Percentiles rank a stretch among this genome's conserved stretches.
Conservation (phyloP, 306 rosid genomes). For the Calophaca sinica region DNA sequence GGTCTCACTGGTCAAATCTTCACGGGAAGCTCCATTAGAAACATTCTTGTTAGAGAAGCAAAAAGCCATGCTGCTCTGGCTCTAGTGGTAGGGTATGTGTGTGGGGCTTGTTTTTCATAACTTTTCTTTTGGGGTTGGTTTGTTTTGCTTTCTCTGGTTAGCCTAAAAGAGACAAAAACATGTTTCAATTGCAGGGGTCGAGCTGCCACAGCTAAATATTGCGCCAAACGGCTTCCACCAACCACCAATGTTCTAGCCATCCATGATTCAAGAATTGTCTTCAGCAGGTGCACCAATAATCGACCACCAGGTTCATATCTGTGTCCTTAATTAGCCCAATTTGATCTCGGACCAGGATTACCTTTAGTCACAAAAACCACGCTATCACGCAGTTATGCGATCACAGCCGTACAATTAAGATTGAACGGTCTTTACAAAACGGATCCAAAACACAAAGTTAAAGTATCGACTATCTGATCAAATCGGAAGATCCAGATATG, state of each 20-base stretch:
- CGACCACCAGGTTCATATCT: slow-evolving; percentile 73
- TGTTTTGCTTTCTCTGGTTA: slow-evolving; percentile 41
- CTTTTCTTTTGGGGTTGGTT: slow-evolving; percentile 20
- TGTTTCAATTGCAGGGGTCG: slow-evolving; percentile 59
- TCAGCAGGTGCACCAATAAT: slow-evolving; percentile 64
- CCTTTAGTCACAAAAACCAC: too few relatives aligned
- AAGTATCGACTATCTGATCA: too few relatives aligned
- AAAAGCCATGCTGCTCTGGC: slow-evolving; percentile 66
- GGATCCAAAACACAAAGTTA: too few relatives aligned
- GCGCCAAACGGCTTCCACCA: slow-evolving; percentile 67
- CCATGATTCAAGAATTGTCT: slow-evolving; percentile 71
- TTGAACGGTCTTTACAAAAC: too few relatives aligned
- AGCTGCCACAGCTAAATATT: slow-evolving; percentile 72
- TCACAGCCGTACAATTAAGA: too few relatives aligned
- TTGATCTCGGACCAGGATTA: too few relatives aligned
- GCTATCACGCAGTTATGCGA: too few relatives aligned
- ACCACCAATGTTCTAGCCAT: slow-evolving; percentile 75
- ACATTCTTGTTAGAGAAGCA: slow-evolving; percentile 75
- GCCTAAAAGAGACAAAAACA: slow-evolving; percentile 40
- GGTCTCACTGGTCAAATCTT: slow-evolving; percentile 64
- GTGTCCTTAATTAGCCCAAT: slow-evolving; percentile 29
- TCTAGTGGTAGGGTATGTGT: slow-evolving; percentile 79
- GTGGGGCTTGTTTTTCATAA: slow-evolving; percentile 32
- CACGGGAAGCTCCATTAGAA: slow-evolving; percentile 62
- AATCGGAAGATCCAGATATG: too few relatives aligned